Evolutionary conservation across 768 basidiomycete genomes (phyloP).

Genomic region (Lentinus brumalis): DNA sequence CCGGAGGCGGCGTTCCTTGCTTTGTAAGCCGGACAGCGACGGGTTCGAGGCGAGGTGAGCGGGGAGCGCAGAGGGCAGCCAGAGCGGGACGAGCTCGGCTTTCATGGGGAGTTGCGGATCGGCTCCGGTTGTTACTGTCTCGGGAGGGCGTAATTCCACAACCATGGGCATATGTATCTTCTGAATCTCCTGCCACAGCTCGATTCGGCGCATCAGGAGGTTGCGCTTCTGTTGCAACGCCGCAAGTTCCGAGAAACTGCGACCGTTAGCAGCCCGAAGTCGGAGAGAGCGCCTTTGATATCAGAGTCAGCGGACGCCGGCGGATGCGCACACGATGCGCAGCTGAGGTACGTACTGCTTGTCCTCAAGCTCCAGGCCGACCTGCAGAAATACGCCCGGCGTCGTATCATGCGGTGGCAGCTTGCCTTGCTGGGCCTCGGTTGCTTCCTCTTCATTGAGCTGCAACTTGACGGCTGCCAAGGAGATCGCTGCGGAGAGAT

Average conservation of each 20-base stretch:
- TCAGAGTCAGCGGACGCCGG: no score
- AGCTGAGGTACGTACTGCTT: slow-evolving; percentile 32
- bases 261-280: background rate
- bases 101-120: no score
- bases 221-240: slow-evolving; percentile 10
- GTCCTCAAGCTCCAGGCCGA: slow-evolving; percentile 28
- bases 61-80: slow-evolving; percentile 14
- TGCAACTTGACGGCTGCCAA: background rate
- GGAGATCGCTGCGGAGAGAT: background rate
- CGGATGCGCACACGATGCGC: no score
- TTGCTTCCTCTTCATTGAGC: slow-evolving; percentile 14
- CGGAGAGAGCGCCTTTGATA: background rate
- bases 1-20: slow-evolving; percentile 12
- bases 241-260: background rate
- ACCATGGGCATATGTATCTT: slow-evolving; percentile 20
- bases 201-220: slow-evolving; percentile 4
- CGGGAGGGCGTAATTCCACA: background rate
- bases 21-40: background rate
- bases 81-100: background rate
- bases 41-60: background rate
- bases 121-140: background rate
- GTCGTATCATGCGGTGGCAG: slow-evolving; percentile 17
- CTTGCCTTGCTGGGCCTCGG: background rate
- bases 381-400: slow-evolving; percentile 17
- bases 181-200: slow-evolving; percentile 13